phyloP scores from a whole-genome alignment of 2,329 filamentous ascomycete species.

The Sphaerulina vaccinii region DNA sequence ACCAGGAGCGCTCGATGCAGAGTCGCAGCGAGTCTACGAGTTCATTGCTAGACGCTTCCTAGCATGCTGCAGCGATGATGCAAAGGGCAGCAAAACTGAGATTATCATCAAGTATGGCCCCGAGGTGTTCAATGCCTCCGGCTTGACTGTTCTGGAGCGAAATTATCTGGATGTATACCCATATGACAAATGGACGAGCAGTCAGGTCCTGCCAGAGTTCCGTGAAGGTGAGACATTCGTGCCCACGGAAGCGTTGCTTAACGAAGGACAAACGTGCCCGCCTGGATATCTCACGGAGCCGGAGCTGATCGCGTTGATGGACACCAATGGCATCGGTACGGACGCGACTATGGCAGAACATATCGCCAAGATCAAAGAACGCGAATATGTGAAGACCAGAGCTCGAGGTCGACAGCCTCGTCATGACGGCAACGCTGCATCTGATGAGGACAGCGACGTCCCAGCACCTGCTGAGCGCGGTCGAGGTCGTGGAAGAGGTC shows the following conservation, averaged over 20 bases:
- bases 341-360: conserved; percentile 99
- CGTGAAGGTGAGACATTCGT: conserved; percentile 77
- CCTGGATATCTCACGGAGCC: conserved; percentile 91
- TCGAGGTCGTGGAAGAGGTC: conserved; percentile 39
- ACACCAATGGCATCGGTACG: conserved; percentile 96
- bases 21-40: conserved; percentile 76
- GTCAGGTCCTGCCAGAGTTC: conserved; percentile 76
- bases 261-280: conserved; percentile 82
- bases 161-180: conserved; percentile 96
- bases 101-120: conserved; percentile 81
- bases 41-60: conserved; percentile 90
- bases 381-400: conserved; percentile 77
- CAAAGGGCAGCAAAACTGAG: conserved; percentile 79
- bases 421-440: conserved; percentile 31
- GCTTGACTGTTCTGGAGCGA: conserved; percentile 77
- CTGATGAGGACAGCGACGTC: conserved; percentile 36
- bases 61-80: conserved; percentile 93
- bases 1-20: conserved; percentile 57
- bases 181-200: conserved; percentile 95
- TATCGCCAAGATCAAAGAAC: conserved; percentile 89
- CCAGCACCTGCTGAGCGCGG: conserved; percentile 39
- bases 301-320: conserved; percentile 94
- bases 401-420: conserved; percentile 40
- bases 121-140: conserved; percentile 78
- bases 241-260: conserved; percentile 84